These are phyloP conservation scores for Filosporella fistucella DNA, from an alignment of 495 filamentous ascomycete genomes.

Conservation along the genomic window DNA sequence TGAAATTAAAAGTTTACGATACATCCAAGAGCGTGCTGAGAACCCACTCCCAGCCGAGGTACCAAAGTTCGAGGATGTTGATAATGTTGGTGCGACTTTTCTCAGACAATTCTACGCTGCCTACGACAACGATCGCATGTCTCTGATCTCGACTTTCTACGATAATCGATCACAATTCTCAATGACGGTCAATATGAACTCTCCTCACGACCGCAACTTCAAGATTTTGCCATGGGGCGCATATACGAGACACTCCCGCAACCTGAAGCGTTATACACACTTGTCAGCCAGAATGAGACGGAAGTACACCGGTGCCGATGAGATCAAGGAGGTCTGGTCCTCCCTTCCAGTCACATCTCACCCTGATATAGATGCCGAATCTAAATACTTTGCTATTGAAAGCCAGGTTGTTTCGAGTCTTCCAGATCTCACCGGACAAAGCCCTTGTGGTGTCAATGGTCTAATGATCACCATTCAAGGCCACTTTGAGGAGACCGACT, in stretches of 20 bases:
- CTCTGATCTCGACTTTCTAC: conserved; percentile 64
- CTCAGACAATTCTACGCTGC: conserved; percentile 66
- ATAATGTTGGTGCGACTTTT: conserved; percentile 69
- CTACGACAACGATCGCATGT: conserved; percentile 68
- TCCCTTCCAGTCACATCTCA: conserved; percentile 71
- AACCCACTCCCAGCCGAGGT: conserved; percentile 63
- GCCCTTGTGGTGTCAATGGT: conserved; percentile 62
- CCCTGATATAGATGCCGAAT: conserved; percentile 55
- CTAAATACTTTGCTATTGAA: conserved; percentile 73
- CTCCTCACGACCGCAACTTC: conserved; percentile 43
- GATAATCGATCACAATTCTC: conserved; percentile 77
- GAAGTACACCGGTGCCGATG: conserved; percentile 53
- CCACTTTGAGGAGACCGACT: conserved; percentile 68
- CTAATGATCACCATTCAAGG: conserved; percentile 77
- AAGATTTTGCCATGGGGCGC: conserved; percentile 52
- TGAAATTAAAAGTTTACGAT: conserved; percentile 48
- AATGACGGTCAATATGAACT: conserved; percentile 58
- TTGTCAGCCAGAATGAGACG: conserved; percentile 56
- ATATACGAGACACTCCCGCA: conserved; percentile 78
- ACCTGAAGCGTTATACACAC: conserved; percentile 66
- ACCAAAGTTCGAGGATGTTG: conserved; percentile 71
- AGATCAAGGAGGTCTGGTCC: conserved; percentile 67
- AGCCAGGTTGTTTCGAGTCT: conserved; percentile 72
- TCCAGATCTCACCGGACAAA: conserved; percentile 64
- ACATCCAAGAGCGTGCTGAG: conserved; percentile 36